Base-by-base conservation (phyloP, 2,329 filamentous ascomycete species). In the Diaporthe humulicola region DNA sequence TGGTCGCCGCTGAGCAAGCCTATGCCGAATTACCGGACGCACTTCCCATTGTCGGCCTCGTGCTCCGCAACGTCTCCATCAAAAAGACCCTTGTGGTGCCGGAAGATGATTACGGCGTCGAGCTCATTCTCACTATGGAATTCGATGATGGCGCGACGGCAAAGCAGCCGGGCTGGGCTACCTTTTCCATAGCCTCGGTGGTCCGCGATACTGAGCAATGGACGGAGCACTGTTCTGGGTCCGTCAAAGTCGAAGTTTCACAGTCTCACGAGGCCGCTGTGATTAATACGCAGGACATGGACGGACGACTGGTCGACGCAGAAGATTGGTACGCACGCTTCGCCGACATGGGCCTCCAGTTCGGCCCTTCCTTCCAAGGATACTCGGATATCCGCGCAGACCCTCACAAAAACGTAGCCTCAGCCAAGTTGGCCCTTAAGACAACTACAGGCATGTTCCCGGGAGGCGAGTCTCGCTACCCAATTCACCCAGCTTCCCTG, bases 1-100 rank as follows among this genome's bases (percentile, higher is more conserved):
- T 74, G 14, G 73, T 70, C 87, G 72, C 54, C 30, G 33, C n/a
- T n/a, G n/a, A n/a, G n/a, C 40, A 6, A 12, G n/a, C 25, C 15
- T 22, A 66, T 10, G 14, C 19, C 10, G 61, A 67, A 5, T 22
- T 50, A 8, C 25, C 61, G 8, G 40, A 28, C 17, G 33, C 36
- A 3, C 25, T 19, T 4, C n/a, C n/a, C 0, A 33, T 48, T 12
- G 25, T n/a, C 10, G 61, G 61, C 12, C 17, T 25, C 3, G 30
- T 9, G 25, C 38, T 64, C 4, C 60, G 60, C 7, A 48, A 64
- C 10, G 10, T 64, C 9, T n/a, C 19, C 14, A 48, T 64, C 38
- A 48, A 48, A 7, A 15, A 7, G 15, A 9, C 10, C n/a, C 42
- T 64, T 7, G 5, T 6, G 4, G 30, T 64, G 0, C 60, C 60